Evolutionary conservation across 306 rosid genomes (phyloP).

Genomic region (Styphnolobium japonicum): DNA sequence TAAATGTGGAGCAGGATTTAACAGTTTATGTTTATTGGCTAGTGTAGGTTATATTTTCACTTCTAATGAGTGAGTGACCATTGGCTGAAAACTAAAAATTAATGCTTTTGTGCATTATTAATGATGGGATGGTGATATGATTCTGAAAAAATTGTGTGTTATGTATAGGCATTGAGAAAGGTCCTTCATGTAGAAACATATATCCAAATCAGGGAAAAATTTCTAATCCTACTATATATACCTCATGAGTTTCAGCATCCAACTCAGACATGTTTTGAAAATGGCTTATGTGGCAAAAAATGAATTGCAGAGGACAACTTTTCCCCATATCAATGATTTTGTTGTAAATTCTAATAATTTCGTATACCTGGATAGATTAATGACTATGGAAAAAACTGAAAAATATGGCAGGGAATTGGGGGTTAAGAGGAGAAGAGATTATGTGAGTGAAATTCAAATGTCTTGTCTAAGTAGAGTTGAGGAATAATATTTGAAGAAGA

Average conservation of each 20-base stretch:
- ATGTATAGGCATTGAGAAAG: too few species aligned
- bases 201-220: not conserved
- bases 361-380: too few species aligned
- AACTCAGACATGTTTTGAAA: too few species aligned
- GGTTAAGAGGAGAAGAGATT: not conserved
- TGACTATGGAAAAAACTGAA: too few species aligned
- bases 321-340: too few species aligned
- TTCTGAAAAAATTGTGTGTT: too few species aligned
- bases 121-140: not conserved
- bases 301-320: not conserved
- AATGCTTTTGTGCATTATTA: not conserved
- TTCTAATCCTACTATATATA: too few species aligned
- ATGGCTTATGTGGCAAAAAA: not conserved
- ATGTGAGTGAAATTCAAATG: not conserved
- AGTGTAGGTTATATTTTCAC: not conserved
- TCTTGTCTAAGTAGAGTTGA: not conserved
- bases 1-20: not conserved
- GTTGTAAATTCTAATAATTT: too few species aligned
- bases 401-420: not conserved
- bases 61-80: not conserved
- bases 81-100: not conserved
- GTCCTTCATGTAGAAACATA: not conserved
- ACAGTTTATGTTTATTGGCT: not conserved
- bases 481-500: not conserved
- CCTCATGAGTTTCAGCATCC: too few species aligned